Conservation (phyloP, 495 filamentous ascomycete species). For the Xylaria scruposa region DNA sequence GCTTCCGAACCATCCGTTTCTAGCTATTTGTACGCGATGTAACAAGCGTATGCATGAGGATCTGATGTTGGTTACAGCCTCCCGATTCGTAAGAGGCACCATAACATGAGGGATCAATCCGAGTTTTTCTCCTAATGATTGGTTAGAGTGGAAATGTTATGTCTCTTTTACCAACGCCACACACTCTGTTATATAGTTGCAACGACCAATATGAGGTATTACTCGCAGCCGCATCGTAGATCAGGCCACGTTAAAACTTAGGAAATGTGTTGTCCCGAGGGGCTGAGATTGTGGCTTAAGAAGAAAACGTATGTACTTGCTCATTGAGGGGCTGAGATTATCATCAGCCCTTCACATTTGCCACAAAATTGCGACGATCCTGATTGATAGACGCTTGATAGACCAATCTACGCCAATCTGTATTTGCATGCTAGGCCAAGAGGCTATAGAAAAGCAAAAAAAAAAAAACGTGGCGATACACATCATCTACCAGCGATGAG, state of each 20-base stretch:
- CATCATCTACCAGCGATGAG: neutral
- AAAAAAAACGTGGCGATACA: neutral
- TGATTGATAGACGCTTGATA: too few relatives aligned
- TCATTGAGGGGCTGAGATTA: neutral
- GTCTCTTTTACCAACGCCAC: neutral
- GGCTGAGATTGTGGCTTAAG: slow-evolving; percentile 1
- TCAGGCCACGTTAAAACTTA: neutral
- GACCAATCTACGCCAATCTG: neutral
- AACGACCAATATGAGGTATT: neutral
- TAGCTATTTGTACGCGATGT: neutral
- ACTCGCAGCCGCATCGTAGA: neutral
- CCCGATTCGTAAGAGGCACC: neutral
- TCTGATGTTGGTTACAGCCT: neutral
- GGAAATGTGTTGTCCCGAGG: neutral
- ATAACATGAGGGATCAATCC: neutral
- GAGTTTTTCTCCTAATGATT: neutral
- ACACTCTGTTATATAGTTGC: neutral
- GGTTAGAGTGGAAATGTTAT: neutral
- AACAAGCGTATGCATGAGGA: neutral
- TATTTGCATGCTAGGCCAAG: neutral
- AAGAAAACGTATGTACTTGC: too few relatives aligned
- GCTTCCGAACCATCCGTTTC: neutral
- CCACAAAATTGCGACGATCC: neutral
- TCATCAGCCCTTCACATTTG: slow-evolving; percentile 1
- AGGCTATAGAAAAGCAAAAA: neutral